phyloP scores from a whole-genome alignment of 495 filamentous ascomycete species.

The Hypoxylon perforatum region DNA sequence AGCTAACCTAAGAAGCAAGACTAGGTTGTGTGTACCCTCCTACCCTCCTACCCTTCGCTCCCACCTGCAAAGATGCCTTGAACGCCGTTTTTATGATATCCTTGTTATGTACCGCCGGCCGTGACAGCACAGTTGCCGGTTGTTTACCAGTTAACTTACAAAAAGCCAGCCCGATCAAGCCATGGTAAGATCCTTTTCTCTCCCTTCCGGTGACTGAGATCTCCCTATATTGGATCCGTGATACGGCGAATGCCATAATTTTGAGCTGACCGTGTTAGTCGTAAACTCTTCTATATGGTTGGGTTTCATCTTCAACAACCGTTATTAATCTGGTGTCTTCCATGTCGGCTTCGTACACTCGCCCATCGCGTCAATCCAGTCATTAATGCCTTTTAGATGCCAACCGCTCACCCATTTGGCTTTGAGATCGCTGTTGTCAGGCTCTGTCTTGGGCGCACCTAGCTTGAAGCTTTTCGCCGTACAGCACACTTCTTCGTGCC shows the following conservation, averaged over 20 bases:
- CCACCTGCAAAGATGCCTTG: constrained; percentile 15
- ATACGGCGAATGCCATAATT: constrained; percentile 9
- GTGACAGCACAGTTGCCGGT: background rate
- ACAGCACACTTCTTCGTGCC: constrained; percentile 50
- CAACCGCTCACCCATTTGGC: constrained; percentile 48
- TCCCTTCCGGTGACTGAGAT: constrained; percentile 12
- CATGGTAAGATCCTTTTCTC: constrained; percentile 7
- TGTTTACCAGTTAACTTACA: constrained; percentile 21
- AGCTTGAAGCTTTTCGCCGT: constrained; percentile 49
- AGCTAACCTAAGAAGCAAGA: too few relatives aligned
- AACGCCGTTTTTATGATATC: constrained; percentile 34
- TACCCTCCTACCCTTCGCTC: constrained; percentile 6
- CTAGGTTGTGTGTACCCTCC: too few relatives aligned
- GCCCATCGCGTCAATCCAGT: constrained; percentile 49
- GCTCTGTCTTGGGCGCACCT: constrained; percentile 45
- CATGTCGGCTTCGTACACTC: constrained; percentile 47
- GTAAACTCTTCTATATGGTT: background rate
- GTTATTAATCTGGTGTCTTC: constrained; percentile 35
- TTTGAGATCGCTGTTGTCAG: constrained; percentile 22
- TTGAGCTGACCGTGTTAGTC: background rate
- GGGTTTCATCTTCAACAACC: background rate
- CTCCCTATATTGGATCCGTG: constrained; percentile 11
- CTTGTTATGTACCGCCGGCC: constrained; percentile 5
- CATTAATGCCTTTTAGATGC: constrained; percentile 49
- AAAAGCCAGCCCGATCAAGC: constrained; percentile 4